Evolutionary conservation across 176 grass and related monocot species (phyloP).

Genomic region (Oryza punctata): DNA sequence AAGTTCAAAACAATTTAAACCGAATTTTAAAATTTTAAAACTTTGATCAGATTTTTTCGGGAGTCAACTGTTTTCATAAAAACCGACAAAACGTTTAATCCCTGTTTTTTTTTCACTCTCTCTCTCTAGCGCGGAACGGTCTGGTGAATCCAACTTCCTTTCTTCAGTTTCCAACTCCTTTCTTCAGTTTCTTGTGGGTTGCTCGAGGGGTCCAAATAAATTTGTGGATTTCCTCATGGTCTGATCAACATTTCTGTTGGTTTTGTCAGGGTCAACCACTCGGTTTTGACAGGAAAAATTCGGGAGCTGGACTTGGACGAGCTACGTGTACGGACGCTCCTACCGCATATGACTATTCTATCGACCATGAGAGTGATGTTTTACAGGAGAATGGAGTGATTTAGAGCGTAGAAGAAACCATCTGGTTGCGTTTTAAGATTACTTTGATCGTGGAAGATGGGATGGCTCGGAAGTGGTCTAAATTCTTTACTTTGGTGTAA

Average conservation of each 20-base stretch:
- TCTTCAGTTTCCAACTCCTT: too few relatives aligned
- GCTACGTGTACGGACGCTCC: conserved; percentile 1
- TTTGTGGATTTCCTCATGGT: neutral
- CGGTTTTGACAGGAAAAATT: conserved; percentile 24
- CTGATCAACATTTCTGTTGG: neutral
- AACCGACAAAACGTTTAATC: too few relatives aligned
- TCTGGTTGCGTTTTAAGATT: neutral
- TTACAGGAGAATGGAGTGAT: neutral
- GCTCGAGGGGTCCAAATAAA: neutral
- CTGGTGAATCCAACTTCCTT: too few relatives aligned
- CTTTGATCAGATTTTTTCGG: too few relatives aligned
- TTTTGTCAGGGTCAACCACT: conserved; percentile 21
- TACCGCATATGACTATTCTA: neutral
- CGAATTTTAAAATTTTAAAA: too few relatives aligned
- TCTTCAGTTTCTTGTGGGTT: neutral
- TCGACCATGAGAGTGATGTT: neutral
- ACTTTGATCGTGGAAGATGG: neutral
- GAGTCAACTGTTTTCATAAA: too few relatives aligned
- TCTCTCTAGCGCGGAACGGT: too few relatives aligned
- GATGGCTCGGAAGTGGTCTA: neutral
- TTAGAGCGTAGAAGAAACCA: neutral
- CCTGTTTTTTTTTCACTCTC: too few relatives aligned
- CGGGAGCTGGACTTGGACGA: neutral
- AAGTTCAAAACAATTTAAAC: too few relatives aligned
- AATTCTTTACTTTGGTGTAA: neutral